phyloP scores from a whole-genome alignment of 768 basidiomycete species.

The Chalciporus chontae region DNA sequence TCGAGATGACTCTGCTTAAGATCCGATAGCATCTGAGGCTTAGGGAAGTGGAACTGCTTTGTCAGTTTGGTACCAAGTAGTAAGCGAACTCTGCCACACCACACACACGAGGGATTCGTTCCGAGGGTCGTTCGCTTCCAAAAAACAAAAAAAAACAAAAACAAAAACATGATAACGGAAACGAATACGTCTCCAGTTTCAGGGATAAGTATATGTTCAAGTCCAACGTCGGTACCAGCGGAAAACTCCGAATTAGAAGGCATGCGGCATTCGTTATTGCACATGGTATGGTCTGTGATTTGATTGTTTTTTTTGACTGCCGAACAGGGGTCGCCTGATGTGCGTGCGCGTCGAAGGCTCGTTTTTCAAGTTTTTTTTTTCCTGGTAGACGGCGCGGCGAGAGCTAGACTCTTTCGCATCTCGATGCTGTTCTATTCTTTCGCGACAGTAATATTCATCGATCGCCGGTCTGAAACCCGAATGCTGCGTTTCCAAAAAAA shows the following conservation, averaged over 20 bases:
- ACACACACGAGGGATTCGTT: too few species aligned
- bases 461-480: constrained; percentile 37
- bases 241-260: not conserved
- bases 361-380: too few species aligned
- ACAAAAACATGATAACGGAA: not conserved
- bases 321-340: not conserved
- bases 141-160: too few species aligned
- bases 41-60: not conserved
- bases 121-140: too few species aligned
- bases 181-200: not conserved
- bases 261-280: not conserved
- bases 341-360: not conserved
- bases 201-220: not conserved
- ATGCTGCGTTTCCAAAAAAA: too few species aligned
- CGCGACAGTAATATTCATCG: constrained; percentile 62
- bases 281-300: not conserved
- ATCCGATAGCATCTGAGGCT: not conserved
- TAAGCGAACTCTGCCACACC: not conserved
- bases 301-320: not conserved
- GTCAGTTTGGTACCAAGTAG: too few species aligned
- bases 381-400: constrained; percentile 37
- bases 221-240: not conserved
- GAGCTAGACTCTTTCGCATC: constrained; percentile 17
- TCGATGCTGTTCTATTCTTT: constrained; percentile 49
- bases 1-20: not conserved